Evolutionary conservation across 2,329 filamentous ascomycete genomes (phyloP).

Genomic region (Ophiocordyceps camponoti-saundersi): DNA sequence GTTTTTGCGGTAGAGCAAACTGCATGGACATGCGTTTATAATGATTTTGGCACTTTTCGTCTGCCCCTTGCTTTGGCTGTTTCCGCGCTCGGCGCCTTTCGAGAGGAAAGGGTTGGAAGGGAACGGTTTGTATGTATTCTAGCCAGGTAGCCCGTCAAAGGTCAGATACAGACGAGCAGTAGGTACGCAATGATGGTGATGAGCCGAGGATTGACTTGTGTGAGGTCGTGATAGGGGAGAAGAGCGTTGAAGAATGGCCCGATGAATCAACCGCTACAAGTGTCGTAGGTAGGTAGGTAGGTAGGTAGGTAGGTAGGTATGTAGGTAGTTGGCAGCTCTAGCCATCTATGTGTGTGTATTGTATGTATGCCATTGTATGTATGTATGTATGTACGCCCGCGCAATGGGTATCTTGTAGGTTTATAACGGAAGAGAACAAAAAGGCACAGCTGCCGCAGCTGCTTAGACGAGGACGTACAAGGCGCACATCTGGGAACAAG

Average conservation of each 20-base stretch:
- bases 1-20: conserved; percentile 12
- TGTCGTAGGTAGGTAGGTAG: too few species aligned
- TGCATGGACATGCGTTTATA: conserved; percentile 17
- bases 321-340: too few species aligned
- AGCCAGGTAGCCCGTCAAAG: conserved; percentile 13
- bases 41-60: conserved; percentile 6
- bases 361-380: background rate
- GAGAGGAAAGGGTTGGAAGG: conserved; percentile 4
- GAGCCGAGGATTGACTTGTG: conserved; percentile 7
- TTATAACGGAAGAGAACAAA: background rate
- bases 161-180: conserved; percentile 20
- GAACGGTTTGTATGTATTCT: conserved; percentile 23
- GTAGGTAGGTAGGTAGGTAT: too few species aligned
- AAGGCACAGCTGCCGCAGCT: too few species aligned
- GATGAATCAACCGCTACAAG: too few species aligned
- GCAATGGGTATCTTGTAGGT: background rate
- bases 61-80: conserved; percentile 13
- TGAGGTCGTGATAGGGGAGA: too few species aligned
- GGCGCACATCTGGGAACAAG: conserved; percentile 28
- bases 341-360: too few species aligned
- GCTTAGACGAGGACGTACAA: conserved; percentile 23
- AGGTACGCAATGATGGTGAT: conserved; percentile 16
- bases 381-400: background rate
- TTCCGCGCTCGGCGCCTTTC: conserved; percentile 7
- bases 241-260: too few species aligned